Conservation (phyloP, 805 yeast species). For the Candida awuae region DNA sequence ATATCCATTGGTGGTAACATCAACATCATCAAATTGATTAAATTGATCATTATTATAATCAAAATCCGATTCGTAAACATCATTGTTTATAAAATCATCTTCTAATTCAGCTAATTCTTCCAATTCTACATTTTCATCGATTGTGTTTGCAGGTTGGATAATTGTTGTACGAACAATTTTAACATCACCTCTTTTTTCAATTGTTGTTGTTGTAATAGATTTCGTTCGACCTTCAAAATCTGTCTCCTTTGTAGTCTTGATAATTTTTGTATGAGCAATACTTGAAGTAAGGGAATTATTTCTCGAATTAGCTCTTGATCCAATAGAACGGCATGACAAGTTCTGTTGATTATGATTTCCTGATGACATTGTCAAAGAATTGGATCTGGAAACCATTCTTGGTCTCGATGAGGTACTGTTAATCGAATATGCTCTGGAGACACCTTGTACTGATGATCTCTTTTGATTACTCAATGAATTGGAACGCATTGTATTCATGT, state of each 20-base stretch:
- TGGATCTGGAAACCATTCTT: conserved; percentile 15
- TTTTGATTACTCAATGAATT: conserved; percentile 10
- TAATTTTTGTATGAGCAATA: conserved; percentile 28
- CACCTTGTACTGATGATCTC: conserved; percentile 8
- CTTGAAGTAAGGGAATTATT: conserved; percentile 27
- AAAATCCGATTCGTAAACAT: conserved; percentile 17
- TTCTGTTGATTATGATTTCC: background rate
- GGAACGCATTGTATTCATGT: conserved; percentile 23
- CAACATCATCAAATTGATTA: conserved; percentile 2
- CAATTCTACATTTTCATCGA: conserved; percentile 18
- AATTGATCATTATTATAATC: background rate
- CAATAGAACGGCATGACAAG: background rate
- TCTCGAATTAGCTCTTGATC: conserved; percentile 15
- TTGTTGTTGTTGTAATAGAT: conserved; percentile 47
- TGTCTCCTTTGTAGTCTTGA: conserved; percentile 43
- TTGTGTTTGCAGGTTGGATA: conserved; percentile 25
- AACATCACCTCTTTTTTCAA: conserved; percentile 40
- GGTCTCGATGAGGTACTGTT: conserved; percentile 1
- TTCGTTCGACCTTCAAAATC: conserved; percentile 46
- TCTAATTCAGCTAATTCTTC: conserved; percentile 23
- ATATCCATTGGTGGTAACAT: background rate
- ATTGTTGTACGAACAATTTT: conserved; percentile 43
- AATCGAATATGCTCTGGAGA: conserved; percentile 6
- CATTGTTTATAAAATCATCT: conserved; percentile 21
- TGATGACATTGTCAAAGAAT: conserved; percentile 14